Evolutionary conservation across 768 basidiomycete species (phyloP).

Genomic region (Lactarius trivialis): DNA sequence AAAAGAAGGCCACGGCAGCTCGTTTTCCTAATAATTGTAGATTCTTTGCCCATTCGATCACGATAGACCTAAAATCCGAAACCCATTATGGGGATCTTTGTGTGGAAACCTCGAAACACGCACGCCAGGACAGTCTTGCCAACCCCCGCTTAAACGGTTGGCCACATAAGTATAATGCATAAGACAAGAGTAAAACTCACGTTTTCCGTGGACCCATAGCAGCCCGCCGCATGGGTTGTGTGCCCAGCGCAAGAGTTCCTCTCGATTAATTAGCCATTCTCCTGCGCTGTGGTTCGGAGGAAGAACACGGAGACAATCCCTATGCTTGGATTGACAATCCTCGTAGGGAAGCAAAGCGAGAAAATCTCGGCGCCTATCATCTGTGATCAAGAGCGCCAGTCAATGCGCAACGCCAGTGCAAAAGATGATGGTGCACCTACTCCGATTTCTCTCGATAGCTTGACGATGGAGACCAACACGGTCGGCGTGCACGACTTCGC

Average conservation of each 20-base stretch:
- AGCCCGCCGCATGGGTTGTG: not conserved
- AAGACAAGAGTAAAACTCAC: not conserved
- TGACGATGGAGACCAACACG: not conserved
- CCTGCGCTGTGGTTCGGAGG: not conserved
- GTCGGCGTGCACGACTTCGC: not conserved
- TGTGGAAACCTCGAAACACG: not conserved
- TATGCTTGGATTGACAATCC: conserved; percentile 8
- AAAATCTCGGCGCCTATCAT: not conserved
- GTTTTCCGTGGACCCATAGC: conserved; percentile 9
- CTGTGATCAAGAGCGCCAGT: not conserved
- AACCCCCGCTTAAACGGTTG: not conserved
- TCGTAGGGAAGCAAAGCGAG: conserved; percentile 2
- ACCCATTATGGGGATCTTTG: not conserved
- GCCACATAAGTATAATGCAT: not conserved
- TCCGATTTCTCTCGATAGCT: not conserved
- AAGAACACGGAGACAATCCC: conserved; percentile 1
- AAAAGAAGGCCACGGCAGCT: conserved; percentile 3
- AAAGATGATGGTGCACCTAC: not conserved
- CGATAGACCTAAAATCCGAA: not conserved
- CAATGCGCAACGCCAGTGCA: not conserved
- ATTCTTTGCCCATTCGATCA: not conserved
- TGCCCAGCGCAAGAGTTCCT: conserved; percentile 4
- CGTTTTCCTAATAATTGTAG: not conserved
- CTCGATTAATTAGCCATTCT: conserved; percentile 1
- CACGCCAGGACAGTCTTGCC: conserved; percentile 11